These are phyloP conservation scores for Thelephora terrestris DNA, from an alignment of 1,284 basidiomycete species.

Conservation along the genomic window DNA sequence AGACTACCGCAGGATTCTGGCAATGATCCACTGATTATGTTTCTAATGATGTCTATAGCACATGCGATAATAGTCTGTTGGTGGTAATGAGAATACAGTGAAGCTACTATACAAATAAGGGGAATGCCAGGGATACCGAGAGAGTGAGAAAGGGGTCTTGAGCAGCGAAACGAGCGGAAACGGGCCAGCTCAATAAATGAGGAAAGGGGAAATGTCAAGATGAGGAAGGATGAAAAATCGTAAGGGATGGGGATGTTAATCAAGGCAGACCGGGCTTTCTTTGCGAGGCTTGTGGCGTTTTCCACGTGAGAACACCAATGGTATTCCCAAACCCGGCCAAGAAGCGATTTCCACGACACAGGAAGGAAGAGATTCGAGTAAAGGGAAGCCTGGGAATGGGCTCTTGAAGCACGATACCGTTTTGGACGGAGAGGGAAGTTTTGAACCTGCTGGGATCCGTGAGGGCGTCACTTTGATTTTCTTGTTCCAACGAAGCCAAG, in stretches of 20 bases:
- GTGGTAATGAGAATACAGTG: too few relatives aligned
- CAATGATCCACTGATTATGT: conserved; percentile 22
- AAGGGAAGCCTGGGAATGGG: conserved; percentile 56
- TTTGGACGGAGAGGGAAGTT: conserved; percentile 4
- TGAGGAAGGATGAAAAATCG: too few relatives aligned
- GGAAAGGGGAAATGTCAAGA: too few relatives aligned
- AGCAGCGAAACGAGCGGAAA: too few relatives aligned
- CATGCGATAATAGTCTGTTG: too few relatives aligned
- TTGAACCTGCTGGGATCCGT: conserved; percentile 7
- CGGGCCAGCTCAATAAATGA: too few relatives aligned
- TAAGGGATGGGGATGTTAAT: too few relatives aligned
- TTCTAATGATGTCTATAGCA: not conserved
- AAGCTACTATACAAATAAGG: too few relatives aligned
- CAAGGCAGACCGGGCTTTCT: too few relatives aligned
- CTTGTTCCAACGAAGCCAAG: conserved; percentile 33
- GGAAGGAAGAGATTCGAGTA: conserved; percentile 59
- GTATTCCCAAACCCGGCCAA: conserved; percentile 76
- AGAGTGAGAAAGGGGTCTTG: too few relatives aligned
- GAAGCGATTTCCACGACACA: conserved; percentile 37
- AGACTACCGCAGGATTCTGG: conserved; percentile 79
- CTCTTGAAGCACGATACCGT: conserved; percentile 7
- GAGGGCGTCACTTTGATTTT: conserved; percentile 11
- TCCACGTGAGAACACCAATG: conserved; percentile 43
- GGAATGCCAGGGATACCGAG: too few relatives aligned
- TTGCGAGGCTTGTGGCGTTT: not conserved